Evolutionary conservation across 495 filamentous ascomycete species (phyloP).

Genomic region (Ascobolus immersus): DNA sequence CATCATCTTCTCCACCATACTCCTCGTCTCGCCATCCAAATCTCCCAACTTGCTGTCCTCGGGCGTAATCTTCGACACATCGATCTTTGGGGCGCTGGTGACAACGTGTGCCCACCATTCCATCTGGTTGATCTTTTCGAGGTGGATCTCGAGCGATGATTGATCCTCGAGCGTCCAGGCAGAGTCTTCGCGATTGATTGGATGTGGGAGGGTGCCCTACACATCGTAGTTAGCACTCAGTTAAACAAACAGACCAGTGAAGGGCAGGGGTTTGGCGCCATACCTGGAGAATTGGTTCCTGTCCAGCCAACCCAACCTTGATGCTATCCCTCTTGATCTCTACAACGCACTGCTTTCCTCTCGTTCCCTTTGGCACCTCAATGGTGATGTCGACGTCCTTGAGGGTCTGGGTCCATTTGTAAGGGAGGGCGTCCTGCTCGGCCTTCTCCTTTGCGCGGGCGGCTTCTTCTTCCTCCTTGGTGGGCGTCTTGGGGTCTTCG

Average conservation of each 20-base stretch:
- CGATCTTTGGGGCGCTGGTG: slow-evolving; percentile 60
- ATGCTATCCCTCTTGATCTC: slow-evolving; percentile 57
- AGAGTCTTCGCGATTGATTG: slow-evolving; percentile 57
- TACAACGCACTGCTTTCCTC: slow-evolving; percentile 61
- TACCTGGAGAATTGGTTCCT: slow-evolving; percentile 68
- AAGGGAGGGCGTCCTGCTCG: slow-evolving; percentile 78
- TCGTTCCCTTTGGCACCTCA: slow-evolving; percentile 50
- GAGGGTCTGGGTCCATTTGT: slow-evolving; percentile 97
- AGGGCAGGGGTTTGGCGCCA: slow-evolving; percentile 4
- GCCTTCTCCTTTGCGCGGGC: slow-evolving; percentile 52
- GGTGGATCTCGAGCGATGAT: slow-evolving; percentile 65
- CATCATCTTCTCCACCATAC: slow-evolving; percentile 99
- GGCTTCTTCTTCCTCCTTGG: slow-evolving; percentile 37
- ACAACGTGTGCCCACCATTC: slow-evolving; percentile 95
- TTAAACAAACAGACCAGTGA: neutral
- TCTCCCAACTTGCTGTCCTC: slow-evolving; percentile 77
- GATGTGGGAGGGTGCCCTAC: slow-evolving; percentile 63
- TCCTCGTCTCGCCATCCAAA: slow-evolving; percentile 78
- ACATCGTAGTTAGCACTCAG: slow-evolving; percentile 3
- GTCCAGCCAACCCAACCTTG: slow-evolving; percentile 64
- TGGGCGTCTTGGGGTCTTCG: neutral
- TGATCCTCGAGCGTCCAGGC: slow-evolving; percentile 77
- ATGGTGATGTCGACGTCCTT: slow-evolving; percentile 62
- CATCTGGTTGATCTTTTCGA: slow-evolving; percentile 91
- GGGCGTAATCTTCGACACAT: slow-evolving; percentile 79